A percentile compares a stretch with the other conserved stretches of the same genome.
phyloP scores from a whole-genome alignment of 768 basidiomycete genomes.

The Postia placenta region DNA sequence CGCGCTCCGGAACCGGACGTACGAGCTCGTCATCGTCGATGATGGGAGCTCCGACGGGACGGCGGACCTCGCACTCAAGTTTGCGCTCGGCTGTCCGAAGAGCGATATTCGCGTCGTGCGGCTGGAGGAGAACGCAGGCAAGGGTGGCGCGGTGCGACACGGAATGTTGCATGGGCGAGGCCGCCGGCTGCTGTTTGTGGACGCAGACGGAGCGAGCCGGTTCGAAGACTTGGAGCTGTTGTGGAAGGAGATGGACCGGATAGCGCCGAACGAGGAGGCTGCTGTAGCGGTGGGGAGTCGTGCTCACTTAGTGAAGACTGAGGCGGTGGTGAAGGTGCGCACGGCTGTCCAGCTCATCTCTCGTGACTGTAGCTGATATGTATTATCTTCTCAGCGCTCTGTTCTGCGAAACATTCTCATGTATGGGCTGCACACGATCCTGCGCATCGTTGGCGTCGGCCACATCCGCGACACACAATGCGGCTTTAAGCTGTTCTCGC shows the following conservation, averaged over 20 bases:
- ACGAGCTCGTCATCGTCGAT: conserved; percentile 85
- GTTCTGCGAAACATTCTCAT: conserved; percentile 86
- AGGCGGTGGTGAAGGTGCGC: conserved; percentile 86
- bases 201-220: conserved; percentile 90
- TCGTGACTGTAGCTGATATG: not conserved
- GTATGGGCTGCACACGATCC: conserved; percentile 87
- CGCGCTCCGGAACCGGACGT: conserved; percentile 38
- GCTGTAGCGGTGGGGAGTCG: conserved; percentile 79
- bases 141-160: conserved; percentile 90
- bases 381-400: conserved; percentile 58
- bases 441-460: conserved; percentile 83
- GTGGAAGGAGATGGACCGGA: conserved; percentile 70
- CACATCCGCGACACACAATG: conserved; percentile 94
- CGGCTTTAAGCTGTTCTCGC: conserved; percentile 94
- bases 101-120: conserved; percentile 73
- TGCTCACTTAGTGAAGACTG: conserved; percentile 88
- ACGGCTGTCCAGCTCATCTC: not conserved
- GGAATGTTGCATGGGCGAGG: conserved; percentile 85
- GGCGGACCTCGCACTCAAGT: conserved; percentile 50
- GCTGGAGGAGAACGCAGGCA: conserved; percentile 78
- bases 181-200: conserved; percentile 77
- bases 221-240: conserved; percentile 81
- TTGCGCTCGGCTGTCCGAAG: conserved; percentile 49
- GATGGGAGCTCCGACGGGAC: conserved; percentile 86
- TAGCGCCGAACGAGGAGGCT: conserved; percentile 40